Conservation (phyloP, 1,139 yeast genomes). For the Suhomyces bokatorum region DNA sequence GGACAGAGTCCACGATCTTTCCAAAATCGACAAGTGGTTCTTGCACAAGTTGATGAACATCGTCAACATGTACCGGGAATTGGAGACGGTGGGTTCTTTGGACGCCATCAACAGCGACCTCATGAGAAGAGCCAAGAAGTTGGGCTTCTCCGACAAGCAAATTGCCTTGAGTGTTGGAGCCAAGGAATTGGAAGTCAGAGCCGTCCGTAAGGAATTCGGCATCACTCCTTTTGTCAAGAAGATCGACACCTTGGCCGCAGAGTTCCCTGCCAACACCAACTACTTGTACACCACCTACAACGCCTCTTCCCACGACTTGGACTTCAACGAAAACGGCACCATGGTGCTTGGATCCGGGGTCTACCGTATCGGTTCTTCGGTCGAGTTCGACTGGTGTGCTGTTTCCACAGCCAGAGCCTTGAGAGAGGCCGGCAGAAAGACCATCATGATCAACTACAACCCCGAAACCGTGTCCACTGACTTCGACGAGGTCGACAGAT, state of each 20-base stretch:
- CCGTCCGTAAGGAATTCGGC: conserved; percentile 71
- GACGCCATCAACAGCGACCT: conserved; percentile 63
- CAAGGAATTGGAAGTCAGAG: conserved; percentile 76
- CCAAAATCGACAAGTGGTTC: conserved; percentile 96
- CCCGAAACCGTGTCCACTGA: conserved; percentile 99
- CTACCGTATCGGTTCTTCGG: conserved; percentile 97
- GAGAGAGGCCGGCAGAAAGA: conserved; percentile 82
- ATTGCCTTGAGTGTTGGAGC: conserved; percentile 74
- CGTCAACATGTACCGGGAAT: conserved; percentile 81
- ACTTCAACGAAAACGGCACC: conserved; percentile 86
- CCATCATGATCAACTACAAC: conserved; percentile 95
- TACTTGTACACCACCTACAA: conserved; percentile 95
- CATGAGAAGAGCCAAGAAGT: conserved; percentile 79
- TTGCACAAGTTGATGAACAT: conserved; percentile 87
- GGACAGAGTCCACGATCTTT: conserved; percentile 84
- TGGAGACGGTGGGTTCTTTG: conserved; percentile 60
- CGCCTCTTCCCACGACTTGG: conserved; percentile 82
- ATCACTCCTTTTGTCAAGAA: conserved; percentile 92
- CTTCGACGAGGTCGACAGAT: conserved; percentile 95
- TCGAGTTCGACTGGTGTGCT: conserved; percentile 99
- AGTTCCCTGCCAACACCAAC: conserved; percentile 96
- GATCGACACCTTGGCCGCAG: conserved; percentile 97
- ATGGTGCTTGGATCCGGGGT: conserved; percentile 98
- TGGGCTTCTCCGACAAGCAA: conserved; percentile 95
- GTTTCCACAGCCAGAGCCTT: conserved; percentile 94